Evolutionary conservation across 1,284 basidiomycete genomes (phyloP), one percentile per base, ranked within the genome.

Genomic region (Cutaneotrichosporon sp.): DNA sequence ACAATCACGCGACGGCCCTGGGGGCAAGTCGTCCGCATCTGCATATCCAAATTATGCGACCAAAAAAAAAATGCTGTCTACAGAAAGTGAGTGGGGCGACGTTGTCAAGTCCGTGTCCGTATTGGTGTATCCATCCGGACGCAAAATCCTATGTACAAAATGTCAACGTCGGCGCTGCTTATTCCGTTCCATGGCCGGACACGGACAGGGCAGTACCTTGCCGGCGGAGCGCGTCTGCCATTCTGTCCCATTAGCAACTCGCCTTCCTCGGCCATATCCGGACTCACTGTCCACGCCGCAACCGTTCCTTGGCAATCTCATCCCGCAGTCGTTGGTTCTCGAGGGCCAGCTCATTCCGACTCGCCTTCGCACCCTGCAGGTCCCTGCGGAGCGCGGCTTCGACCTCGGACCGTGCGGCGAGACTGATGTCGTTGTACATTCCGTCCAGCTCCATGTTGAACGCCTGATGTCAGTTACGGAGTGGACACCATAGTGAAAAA

Each of bases 401-500:
- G 2, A 88, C 87, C 62, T 89, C 86, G 38, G 85, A 82, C 14
- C 83, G 82, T 14, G 88, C 87, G 11, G 33, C 46, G 48, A 91
- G 79, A 54, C 84, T 81, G 17, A 81, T 81, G 54, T 90, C 87
- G 49, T 85, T 84, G 75, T 84, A 92, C 87, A 93, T 89, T 31
- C 81, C 82, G 61, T 90, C 88, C 32, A 94, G 79, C 68, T 93
- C 90, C 61, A 90, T 88, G 67, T 93, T 93, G 77, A 94, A 92
- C 4, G 88, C 85, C 89, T 91, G 57, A 48, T 42, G 42, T 54
- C 52, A 38, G 54, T 19, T 17, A 1, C 17, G n/a, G 25, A 22
- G 27, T 8, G 34, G n/a, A 19, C 19, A 10, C 19, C 17, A 20
- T 38, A 1, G 3, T 10, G 29, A 10, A 31, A 31, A 46, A 70